These are phyloP conservation scores for Volvox africanus DNA, from an alignment of 139 green algal species.

Conservation along the genomic window DNA sequence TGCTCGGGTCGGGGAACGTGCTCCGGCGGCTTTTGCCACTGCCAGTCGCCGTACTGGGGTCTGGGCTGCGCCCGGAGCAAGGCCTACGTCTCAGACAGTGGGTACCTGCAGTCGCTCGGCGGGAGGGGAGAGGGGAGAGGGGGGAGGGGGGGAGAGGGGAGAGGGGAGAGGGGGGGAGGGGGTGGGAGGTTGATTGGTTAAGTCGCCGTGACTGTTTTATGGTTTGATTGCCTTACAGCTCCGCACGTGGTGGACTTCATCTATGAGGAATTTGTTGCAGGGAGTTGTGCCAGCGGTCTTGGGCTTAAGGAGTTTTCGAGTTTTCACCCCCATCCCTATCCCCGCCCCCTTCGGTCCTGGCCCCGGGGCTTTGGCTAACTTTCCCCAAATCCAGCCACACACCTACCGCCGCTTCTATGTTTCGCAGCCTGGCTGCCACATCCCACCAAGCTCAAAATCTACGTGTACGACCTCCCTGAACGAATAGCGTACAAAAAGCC, in stretches of 20 bases:
- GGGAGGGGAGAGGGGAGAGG: background rate
- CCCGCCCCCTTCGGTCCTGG: no score
- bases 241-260: no score
- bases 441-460: constrained; percentile 43
- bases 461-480: constrained; percentile 55
- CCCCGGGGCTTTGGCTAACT: background rate
- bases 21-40: constrained; percentile 55
- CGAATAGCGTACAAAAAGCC: constrained; percentile 29
- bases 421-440: constrained; percentile 26
- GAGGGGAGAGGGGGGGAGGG: no score
- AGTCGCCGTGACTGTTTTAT: no score
- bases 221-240: no score
- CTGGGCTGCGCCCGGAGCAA: constrained; percentile 44
- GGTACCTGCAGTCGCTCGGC: background rate
- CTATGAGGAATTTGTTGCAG: no score
- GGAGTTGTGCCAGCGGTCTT: no score
- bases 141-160: background rate
- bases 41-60: constrained; percentile 41
- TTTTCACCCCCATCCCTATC: no score
- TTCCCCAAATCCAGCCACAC: background rate
- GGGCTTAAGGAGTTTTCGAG: no score
- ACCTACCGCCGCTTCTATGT: background rate
- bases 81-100: constrained; percentile 23
- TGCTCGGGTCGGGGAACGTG: constrained; percentile 43
- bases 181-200: no score